Base-by-base conservation (phyloP, 768 basidiomycete species). In the Paxillus ammoniavirescens region DNA sequence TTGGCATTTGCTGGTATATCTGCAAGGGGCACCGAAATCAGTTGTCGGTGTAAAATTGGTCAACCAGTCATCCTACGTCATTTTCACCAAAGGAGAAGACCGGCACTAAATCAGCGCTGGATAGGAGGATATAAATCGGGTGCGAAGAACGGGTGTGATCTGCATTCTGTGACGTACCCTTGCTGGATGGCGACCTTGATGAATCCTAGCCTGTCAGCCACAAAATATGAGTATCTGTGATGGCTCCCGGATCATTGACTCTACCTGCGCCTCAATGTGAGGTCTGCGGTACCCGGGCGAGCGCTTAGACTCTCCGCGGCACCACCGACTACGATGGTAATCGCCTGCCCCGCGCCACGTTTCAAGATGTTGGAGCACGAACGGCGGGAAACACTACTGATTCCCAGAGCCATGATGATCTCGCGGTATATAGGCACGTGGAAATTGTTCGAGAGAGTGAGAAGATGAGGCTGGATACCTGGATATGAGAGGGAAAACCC, bases 41-140 rank as follows among this genome's bases (percentile, higher is more conserved):
- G 21, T 33, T 38, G 23, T n/a, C 41, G 36, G 5, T 1, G 9
- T 30, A 5, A 44, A 35, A 12, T 45, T 5, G 12, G 17, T 31
- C 51, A 21, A 49, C 17, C 14, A 7, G 30, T 38, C 12, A 43
- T 78, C 83, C 65, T 56, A 95, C 95, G 69, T 98, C 97, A 67
- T 98, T 98, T 76, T 99, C 97, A 12, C 97, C 97, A 62, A 99
- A 99, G 5, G 93, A 95, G 66, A 99, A 98, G 3, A 98, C 95
- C 0, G 97, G 97, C 0, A 99, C 97, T 10, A 99, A 77, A 64
- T 95, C 93, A 37, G 97, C 97, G 50, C 93, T 94, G 59, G 13
- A 45, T 21, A 49, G 36, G 43, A 31, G 45, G 10, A 53, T 49
- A 23, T 56, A 33, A 42, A 54, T 52, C 23, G 38, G 47, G 13